These are phyloP conservation scores for Ottelia alismoides DNA, from an alignment of 106 monocot genomes.

Conservation along the genomic window DNA sequence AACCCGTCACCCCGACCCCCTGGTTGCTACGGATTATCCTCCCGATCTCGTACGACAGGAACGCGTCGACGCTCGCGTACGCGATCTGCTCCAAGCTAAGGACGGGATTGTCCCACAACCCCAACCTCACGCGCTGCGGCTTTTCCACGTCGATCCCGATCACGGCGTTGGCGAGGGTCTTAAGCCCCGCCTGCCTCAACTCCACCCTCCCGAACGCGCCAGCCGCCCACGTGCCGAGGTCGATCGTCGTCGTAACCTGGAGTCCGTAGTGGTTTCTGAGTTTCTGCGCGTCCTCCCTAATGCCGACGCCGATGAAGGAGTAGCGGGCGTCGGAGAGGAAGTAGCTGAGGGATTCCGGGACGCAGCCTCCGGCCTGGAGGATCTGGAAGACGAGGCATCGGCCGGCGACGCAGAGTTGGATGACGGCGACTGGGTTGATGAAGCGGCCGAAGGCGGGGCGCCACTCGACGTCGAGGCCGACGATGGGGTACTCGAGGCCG, in stretches of 20 bases:
- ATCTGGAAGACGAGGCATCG: conserved; percentile 54
- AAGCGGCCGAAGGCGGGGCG: conserved; percentile 18
- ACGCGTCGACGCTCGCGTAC: conserved; percentile 45
- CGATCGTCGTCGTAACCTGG: conserved; percentile 10
- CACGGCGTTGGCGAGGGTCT: conserved; percentile 20
- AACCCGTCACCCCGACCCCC: too few species aligned
- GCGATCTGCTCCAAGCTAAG: conserved; percentile 20
- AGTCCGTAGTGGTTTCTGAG: conserved; percentile 14
- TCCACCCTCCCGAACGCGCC: conserved; percentile 13
- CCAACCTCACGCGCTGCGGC: conserved; percentile 20
- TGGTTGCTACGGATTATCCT: too few species aligned
- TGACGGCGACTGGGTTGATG: conserved; percentile 33
- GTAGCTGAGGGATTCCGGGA: conserved; percentile 20
- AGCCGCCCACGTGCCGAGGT: conserved; percentile 24
- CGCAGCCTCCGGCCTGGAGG: conserved; percentile 26
- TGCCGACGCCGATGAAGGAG: conserved; percentile 49
- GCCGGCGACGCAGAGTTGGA: conserved; percentile 50
- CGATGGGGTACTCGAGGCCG: conserved; percentile 13
- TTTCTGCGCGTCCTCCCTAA: conserved; percentile 25
- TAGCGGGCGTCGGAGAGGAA: conserved; percentile 27
- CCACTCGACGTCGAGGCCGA: conserved; percentile 58
- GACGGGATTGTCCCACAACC: conserved; percentile 19
- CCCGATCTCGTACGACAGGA: conserved; percentile 46
- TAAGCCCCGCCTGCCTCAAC: conserved; percentile 25
- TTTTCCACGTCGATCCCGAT: conserved; percentile 23